A percentile compares a stretch with the other conserved stretches of the same genome.
Conservation (phyloP, 2,329 filamentous ascomycete genomes). For the Calycina herbarum region DNA sequence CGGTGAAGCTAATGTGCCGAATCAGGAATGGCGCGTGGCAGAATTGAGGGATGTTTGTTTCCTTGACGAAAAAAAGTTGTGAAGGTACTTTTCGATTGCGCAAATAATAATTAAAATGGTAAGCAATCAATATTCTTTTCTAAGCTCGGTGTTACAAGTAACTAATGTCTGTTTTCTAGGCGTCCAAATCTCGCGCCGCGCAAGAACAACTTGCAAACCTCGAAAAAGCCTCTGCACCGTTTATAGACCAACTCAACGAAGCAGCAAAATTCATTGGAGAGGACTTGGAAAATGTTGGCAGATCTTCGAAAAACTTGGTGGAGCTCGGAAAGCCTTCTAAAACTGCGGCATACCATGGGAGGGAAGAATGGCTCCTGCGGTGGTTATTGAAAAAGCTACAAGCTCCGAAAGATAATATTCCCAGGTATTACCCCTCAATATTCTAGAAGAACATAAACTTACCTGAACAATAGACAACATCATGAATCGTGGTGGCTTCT, state of each 20-base stretch:
- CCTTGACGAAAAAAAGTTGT: background rate
- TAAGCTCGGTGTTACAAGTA: background rate
- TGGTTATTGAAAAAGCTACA: conserved; percentile 64
- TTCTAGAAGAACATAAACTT: background rate
- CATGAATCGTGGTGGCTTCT: conserved; percentile 59
- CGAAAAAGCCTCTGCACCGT: conserved; percentile 38
- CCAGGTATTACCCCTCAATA: conserved; percentile 11
- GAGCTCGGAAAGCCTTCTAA: conserved; percentile 5
- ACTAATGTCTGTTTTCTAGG: conserved; percentile 23
- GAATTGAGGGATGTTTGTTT: conserved; percentile 12
- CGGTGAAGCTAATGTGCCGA: conserved; percentile 5
- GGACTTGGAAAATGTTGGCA: conserved; percentile 29
- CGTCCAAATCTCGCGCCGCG: conserved; percentile 34
- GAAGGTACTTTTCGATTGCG: background rate
- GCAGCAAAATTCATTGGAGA: conserved; percentile 37
- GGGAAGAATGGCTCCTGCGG: conserved; percentile 65
- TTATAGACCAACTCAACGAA: conserved; percentile 38
- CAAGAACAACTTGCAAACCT: conserved; percentile 37
- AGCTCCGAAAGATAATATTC: conserved; percentile 38
- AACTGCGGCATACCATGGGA: conserved; percentile 36
- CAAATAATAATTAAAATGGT: conserved; percentile 22
- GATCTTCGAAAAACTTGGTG: conserved; percentile 10
- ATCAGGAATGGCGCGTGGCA: conserved; percentile 13
- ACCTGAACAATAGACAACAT: conserved; percentile 17
- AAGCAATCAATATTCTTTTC: background rate